A percentile compares a stretch with the other conserved stretches of the same genome.
Conservation (phyloP, 176 grass and related monocot genomes). For the Musa acuminata region DNA sequence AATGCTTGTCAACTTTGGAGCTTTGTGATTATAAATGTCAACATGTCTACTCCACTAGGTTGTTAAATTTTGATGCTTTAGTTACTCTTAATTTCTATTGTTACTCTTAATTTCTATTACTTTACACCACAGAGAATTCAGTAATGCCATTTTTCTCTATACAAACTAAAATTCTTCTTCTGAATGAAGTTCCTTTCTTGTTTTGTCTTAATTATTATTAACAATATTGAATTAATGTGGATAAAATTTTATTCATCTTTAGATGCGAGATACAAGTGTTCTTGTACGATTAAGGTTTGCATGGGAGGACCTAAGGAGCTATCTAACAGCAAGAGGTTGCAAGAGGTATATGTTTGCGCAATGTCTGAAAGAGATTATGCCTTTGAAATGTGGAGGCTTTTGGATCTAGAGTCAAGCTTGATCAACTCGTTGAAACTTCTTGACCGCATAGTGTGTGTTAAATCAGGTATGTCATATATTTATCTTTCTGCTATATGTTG, state of each 20-base stretch:
- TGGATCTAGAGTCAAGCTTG: conserved; percentile 83
- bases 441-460: conserved; percentile 86
- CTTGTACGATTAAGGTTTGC: conserved; percentile 80
- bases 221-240: neutral
- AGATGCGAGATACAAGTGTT: conserved; percentile 97
- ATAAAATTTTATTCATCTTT: conserved; percentile 16
- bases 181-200: neutral
- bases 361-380: conserved; percentile 99
- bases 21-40: too few relatives aligned
- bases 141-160: too few relatives aligned
- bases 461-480: conserved; percentile 54
- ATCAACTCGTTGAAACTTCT: conserved; percentile 72
- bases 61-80: neutral
- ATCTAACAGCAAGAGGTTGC: conserved; percentile 83
- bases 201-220: neutral
- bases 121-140: neutral
- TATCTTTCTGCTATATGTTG: neutral
- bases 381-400: conserved; percentile 96
- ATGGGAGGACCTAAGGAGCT: conserved; percentile 95
- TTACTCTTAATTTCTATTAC: neutral
- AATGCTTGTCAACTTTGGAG: too few relatives aligned
- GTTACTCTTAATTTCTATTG: neutral
- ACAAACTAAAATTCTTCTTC: too few relatives aligned
- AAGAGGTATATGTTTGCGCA: conserved; percentile 97
- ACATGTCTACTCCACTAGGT: too few relatives aligned